Base-by-base conservation (phyloP, 1,284 basidiomycete species). In the Trametes polyzona region DNA sequence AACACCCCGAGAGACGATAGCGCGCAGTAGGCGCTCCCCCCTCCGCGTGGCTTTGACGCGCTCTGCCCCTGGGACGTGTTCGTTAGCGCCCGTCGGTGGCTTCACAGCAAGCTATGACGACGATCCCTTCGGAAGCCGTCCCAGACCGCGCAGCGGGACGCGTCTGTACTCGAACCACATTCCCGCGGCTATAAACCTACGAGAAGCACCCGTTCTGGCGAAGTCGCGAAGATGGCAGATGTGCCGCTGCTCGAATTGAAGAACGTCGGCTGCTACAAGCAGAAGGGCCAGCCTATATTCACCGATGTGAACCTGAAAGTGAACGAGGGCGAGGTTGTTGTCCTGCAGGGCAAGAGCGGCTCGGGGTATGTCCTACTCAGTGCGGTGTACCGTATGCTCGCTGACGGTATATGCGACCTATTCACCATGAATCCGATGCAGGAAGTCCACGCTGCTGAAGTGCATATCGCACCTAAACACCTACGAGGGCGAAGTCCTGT, bases 391-490 rank as follows among this genome's bases (percentile, higher is more conserved):
- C 26, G 17, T 33, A 36, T 36, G 17, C 10, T 33, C 19, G 12
- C 44, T 47, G 11, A 55, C 21, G n/a, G n/a, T n/a, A n/a, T n/a
- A n/a, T n/a, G n/a, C n/a, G n/a, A n/a, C n/a, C n/a, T n/a, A n/a
- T n/a, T n/a, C n/a, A n/a, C n/a, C n/a, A n/a, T n/a, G n/a, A n/a
- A n/a, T n/a, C n/a, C 23, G 9, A n/a, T 21, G 24, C n/a, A 87
- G 86, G 41, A 94, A 94, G 71, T 88, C 91, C 0, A 93, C 92
- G 0, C 71, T 94, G 40, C 69, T 95, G 41, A 95, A 93, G 71
- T 93, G 91, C 64, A 78, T 95, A 23, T 84, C 92, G 29, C 90
- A 94, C 73, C 76, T 95, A 21, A 84, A 84, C 58, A 72, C 90
- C 4, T 92, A 92, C 67, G 74, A 78, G 4, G 93, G 93, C 3